Base-by-base conservation (phyloP, 2,329 filamentous ascomycete genomes). In the Trichophyton rubrum region DNA sequence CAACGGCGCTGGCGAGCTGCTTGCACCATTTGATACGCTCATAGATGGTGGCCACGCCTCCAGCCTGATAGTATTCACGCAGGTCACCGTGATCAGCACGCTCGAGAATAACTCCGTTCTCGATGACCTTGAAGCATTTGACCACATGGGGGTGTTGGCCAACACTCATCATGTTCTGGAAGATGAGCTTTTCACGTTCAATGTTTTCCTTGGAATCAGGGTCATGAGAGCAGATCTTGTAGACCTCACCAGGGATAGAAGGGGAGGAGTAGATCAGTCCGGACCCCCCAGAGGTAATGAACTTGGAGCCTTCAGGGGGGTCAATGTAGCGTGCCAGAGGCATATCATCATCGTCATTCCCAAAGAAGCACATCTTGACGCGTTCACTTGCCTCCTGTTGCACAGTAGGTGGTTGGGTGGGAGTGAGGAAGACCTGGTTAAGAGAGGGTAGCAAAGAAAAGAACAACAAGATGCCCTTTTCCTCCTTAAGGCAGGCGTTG, bases 11-110 rank as follows among this genome's bases (percentile, higher is more conserved):
- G 24, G 58, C 57, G 30, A 60, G 47, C 33, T 62, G 57, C 20
- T 20, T 40, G 27, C 41, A 47, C 57, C 60, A 62, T 30, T 57
- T 38, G 22, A 62, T 57, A 35, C 58, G 57, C 30, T 62, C 60
- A 6, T 13, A 27, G n/a, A 38, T 40, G 20, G 57, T 62, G 4
- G 57, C 58, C 4, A 24, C 49, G 4, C 60, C 60, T 30, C 60
- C 60, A 2, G 35, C n/a, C 3, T 22, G 22, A 40, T 56, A 62
- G 33, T 62, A 62, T 5, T 17, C 43, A 9, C 49, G 57, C 35
- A 62, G 49, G n/a, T 57, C 47, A 43, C 58, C 49, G n/a, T 59
- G 41, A 20, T 49, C n/a, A 9, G 60, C 60, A 57, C 51, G 58
- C 13, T 59, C 57, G 11, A 59, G 51, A 22, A 55, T 27, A 53